A percentile compares a stretch with the other conserved stretches of the same genome.
Conservation (phyloP, 352 stramenopile species). For the Phytophthora pluvialis region DNA sequence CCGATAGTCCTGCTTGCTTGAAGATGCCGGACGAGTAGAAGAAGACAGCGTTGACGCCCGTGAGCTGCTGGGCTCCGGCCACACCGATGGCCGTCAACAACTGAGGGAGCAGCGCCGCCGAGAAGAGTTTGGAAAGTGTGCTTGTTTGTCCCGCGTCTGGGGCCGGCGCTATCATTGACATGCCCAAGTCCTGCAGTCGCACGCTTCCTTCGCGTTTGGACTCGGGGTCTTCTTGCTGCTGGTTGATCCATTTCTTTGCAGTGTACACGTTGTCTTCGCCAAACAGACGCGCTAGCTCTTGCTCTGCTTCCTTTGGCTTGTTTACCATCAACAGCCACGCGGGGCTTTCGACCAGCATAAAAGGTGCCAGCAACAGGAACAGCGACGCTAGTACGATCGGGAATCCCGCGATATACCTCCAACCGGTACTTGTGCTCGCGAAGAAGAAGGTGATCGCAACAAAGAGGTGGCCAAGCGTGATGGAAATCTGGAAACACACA, state of each 20-base stretch:
- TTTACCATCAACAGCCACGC: conserved; percentile 42
- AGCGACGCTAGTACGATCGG: conserved; percentile 35
- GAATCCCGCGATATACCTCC: conserved; percentile 56
- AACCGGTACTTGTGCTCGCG: conserved; percentile 45
- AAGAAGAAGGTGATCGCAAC: conserved; percentile 55
- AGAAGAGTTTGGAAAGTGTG: conserved; percentile 15
- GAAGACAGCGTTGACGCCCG: conserved; percentile 41
- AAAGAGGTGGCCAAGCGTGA: conserved; percentile 46
- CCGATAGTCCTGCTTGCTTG: conserved; percentile 52
- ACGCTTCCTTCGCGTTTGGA: conserved; percentile 16
- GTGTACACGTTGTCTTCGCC: conserved; percentile 28
- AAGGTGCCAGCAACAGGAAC: conserved; percentile 31
- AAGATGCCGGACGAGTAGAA: conserved; percentile 71
- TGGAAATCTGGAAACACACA: conserved; percentile 49
- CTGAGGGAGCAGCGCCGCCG: conserved; percentile 37
- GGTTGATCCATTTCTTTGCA: conserved; percentile 28
- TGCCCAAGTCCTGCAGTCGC: conserved; percentile 14
- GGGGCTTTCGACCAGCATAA: conserved; percentile 43
- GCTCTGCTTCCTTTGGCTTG: conserved; percentile 22
- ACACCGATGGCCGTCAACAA: conserved; percentile 49
- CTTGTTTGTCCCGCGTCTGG: conserved; percentile 30
- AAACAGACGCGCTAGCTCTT: conserved; percentile 33
- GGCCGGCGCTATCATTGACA: conserved; percentile 17
- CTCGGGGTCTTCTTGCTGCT: conserved; percentile 12
- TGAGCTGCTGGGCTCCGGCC: conserved; percentile 42